These are phyloP conservation scores for Fusarium nisikadoi DNA, from an alignment of 2,329 filamentous ascomycete genomes.

Conservation along the genomic window DNA sequence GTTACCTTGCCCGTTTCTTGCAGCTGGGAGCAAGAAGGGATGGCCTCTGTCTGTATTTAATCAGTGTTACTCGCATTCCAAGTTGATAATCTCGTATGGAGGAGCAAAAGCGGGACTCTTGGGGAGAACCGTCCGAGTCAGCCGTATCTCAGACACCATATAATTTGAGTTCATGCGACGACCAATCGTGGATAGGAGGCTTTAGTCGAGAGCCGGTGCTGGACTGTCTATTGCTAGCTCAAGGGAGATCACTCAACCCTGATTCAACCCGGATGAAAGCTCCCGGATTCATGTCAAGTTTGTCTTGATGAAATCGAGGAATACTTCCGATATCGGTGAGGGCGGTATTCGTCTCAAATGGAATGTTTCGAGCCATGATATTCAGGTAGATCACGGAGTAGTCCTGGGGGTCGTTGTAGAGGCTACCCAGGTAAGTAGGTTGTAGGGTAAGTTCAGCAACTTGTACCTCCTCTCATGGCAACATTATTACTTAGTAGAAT, in stretches of 20 bases:
- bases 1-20: not conserved
- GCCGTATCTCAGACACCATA: constrained; percentile 19
- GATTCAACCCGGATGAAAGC: not conserved
- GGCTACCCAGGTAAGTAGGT: not conserved
- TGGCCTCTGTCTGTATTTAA: not conserved
- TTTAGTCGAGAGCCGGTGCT: not conserved
- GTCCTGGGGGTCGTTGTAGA: not conserved
- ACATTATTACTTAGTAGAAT: not conserved
- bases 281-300: not conserved
- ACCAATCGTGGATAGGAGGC: not conserved
- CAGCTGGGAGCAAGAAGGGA: not conserved
- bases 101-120: not conserved
- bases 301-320: not conserved
- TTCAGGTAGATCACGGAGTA: not conserved
- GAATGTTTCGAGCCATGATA: not conserved
- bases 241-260: not conserved
- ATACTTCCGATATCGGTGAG: not conserved
- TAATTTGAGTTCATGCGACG: not conserved
- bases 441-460: not conserved
- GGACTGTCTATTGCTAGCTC: not conserved
- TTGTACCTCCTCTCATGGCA: not conserved
- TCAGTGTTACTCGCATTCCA: not conserved
- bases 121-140: constrained; percentile 3
- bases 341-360: not conserved
- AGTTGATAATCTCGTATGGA: not conserved